Conservation (phyloP, 2,329 filamentous ascomycete genomes). For the Pezicula neosporulosa region DNA sequence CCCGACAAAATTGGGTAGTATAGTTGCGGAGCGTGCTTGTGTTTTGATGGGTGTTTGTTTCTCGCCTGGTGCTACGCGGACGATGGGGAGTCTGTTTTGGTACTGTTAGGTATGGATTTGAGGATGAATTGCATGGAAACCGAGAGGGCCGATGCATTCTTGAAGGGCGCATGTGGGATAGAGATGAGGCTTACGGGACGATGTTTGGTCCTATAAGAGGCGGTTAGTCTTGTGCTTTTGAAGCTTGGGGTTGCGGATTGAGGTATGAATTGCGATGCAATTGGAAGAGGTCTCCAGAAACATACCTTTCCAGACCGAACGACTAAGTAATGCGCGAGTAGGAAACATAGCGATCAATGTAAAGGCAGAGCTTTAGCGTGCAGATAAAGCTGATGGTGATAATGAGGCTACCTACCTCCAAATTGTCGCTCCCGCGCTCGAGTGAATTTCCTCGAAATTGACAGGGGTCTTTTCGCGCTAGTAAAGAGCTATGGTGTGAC, state of each 20-base stretch:
- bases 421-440: background rate
- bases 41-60: conserved; percentile 63
- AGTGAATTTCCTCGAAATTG: background rate
- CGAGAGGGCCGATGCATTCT: background rate
- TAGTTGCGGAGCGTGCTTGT: conserved; percentile 67
- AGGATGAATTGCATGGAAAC: conserved; percentile 28
- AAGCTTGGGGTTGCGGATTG: background rate
- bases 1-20: conserved; percentile 70
- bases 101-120: conserved; percentile 18
- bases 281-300: background rate
- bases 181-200: conserved; percentile 54
- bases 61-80: conserved; percentile 44
- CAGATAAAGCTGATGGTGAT: background rate
- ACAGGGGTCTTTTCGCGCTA: conserved; percentile 4
- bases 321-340: conserved; percentile 53
- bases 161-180: conserved; percentile 3
- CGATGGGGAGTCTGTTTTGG: conserved; percentile 47
- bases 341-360: conserved; percentile 47
- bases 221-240: conserved; percentile 20
- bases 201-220: conserved; percentile 58
- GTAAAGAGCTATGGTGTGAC: background rate
- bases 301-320: conserved; percentile 73
- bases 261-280: background rate
- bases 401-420: background rate
- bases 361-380: background rate